phyloP scores from a whole-genome alignment of 2,329 filamentous ascomycete genomes.

The Paracorniculantispora psalliotae region DNA sequence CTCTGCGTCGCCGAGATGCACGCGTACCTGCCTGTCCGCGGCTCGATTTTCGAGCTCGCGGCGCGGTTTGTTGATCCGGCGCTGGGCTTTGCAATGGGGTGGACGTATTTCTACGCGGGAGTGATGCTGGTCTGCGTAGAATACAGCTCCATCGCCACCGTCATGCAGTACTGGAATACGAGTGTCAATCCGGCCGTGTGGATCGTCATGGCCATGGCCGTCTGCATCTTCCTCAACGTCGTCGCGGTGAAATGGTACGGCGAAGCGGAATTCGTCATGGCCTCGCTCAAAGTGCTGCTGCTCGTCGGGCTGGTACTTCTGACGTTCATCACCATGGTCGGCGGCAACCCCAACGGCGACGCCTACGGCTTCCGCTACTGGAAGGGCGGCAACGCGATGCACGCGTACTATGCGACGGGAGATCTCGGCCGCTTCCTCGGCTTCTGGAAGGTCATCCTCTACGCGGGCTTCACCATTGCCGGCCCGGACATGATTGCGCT shows the following conservation, averaged over 20 bases:
- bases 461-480: conserved; percentile 63
- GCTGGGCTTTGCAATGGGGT: conserved; percentile 51
- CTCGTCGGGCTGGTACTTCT: conserved; percentile 53
- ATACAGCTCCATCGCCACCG: conserved; percentile 39
- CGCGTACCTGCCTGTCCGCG: conserved; percentile 49
- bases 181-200: conserved; percentile 42
- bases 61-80: conserved; percentile 52
- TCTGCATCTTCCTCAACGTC: conserved; percentile 44
- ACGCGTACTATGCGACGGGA: conserved; percentile 36
- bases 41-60: conserved; percentile 51
- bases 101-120: conserved; percentile 46
- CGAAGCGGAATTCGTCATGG: conserved; percentile 49
- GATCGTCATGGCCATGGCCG: conserved; percentile 42
- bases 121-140: conserved; percentile 42
- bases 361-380: conserved; percentile 62
- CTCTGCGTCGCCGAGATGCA: conserved; percentile 53
- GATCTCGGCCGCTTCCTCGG: conserved; percentile 58
- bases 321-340: conserved; percentile 64
- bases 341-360: conserved; percentile 59
- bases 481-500: conserved; percentile 63
- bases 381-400: conserved; percentile 30
- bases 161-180: conserved; percentile 40
- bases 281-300: conserved; percentile 47
- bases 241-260: conserved; percentile 40
- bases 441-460: conserved; percentile 52